Evolutionary conservation across 1,284 basidiomycete species (phyloP), one percentile per base, ranked within the genome.

Genomic region (Papiliotrema nemorosa): DNA sequence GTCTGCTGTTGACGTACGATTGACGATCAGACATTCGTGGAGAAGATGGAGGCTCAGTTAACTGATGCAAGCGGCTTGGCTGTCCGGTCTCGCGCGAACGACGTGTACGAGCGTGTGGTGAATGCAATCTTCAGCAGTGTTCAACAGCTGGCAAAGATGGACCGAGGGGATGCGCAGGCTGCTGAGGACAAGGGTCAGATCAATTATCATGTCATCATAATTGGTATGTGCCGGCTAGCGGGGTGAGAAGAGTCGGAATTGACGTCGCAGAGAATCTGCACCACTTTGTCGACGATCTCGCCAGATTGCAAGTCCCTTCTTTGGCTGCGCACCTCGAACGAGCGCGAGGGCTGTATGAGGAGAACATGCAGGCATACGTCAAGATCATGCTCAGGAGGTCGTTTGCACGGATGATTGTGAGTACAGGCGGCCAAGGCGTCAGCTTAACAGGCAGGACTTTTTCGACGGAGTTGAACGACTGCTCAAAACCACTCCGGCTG

Each of bases 181-280:
- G 85, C 83, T 0, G 92, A 96, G 64, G 94, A 94, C 74, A 98
- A 98, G 73, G 91, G 91, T 1, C 90, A 94, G 68, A 79, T 97
- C 48, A 97, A 97, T 70, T 96, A 93, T 64, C 89, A 96, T 67
- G 90, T 97, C 59, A 86, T 97, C 63, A 80, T 98, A 58, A 90
- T 97, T 54, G 91, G 91, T 91, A 60, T 63, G 86, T 78, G 21
- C 12, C 33, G n/a, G n/a, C 18, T 40, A 18, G 21, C 36, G n/a
- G n/a, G 18, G 2, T 14, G 25, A 12, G 5, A 14, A 22, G 20
- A 47, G 48, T 44, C n/a, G n/a, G n/a, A n/a, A n/a, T 10, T 34
- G 18, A 29, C 34, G 25, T 33, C 16, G 42, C 31, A 96, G 94
- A 97, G 73, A 98, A 98, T 68, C 93, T 94, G 90, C 87, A 92